Evolutionary conservation across 306 rosid species (phyloP), one percentile per base, ranked within the genome.

Genomic region (Cicer cuneatum): DNA sequence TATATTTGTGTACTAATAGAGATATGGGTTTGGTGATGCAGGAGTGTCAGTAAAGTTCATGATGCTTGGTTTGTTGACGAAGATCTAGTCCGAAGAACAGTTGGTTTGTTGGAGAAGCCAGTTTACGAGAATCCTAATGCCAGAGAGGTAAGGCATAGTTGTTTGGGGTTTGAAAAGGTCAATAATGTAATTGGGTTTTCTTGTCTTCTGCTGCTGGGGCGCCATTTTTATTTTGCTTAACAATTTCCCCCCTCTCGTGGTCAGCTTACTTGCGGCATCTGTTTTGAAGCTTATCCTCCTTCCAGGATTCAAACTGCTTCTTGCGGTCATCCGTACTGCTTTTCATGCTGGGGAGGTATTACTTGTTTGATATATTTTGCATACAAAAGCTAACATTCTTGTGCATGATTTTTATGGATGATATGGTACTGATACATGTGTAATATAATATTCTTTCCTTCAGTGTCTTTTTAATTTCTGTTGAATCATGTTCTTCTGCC

Each of bases 51-150:
- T 74, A 88, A 83, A 64, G 85, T 92, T 57, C 89, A 83, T 33
- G 97, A 92, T 73, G 86, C 82, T 33, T 92, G 97, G 97, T 92
- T 92, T 78, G 90, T 87, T 69, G 87, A 92, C 42, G 96, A 92
- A 84, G 78, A 71, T 52, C 53, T 48, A 65, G 96, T 88, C 39
- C 80, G 96, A 38, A 84, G 76, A 68, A 37, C 60, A 43, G 86
- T 88, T 80, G 97, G 96, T 69, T 86, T 92, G 82, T 82, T 87
- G 83, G 88, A 83, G 66, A 76, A 53, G 67, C 83, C 83, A 38
- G 83, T 82, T 53, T 68, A 76, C 38, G 83, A 42, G 43, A 49
- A 64, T 73, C 52, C 58, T 72, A 81, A 73, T 82, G 45, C 74
- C 43, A 80, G 75, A 42, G 89, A 76, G 84, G 89, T 85, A 43